Conservation (phyloP, 2,329 filamentous ascomycete genomes). For the Chaetoscypha palmicola region DNA sequence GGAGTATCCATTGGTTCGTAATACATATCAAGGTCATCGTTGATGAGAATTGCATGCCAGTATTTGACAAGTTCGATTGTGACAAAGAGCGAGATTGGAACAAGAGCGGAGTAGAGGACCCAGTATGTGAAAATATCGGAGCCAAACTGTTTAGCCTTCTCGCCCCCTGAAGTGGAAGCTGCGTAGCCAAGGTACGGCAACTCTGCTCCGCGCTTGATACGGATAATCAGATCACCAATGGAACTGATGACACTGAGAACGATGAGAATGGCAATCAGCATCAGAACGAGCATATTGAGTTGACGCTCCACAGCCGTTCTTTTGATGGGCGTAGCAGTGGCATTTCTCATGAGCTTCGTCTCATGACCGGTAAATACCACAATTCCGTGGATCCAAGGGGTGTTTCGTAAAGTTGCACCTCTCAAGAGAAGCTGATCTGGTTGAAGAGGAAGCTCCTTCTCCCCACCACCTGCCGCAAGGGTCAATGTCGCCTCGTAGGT, state of each 20-base stretch:
- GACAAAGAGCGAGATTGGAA: slow-evolving; percentile 96
- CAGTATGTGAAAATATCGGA: slow-evolving; percentile 96
- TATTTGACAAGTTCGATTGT: slow-evolving; percentile 98
- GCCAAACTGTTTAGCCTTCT: slow-evolving; percentile 72
- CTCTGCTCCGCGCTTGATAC: slow-evolving; percentile 53
- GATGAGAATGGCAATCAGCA: slow-evolving; percentile 79
- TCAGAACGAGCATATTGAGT: slow-evolving; percentile 87
- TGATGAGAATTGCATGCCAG: slow-evolving; percentile 95
- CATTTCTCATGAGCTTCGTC: slow-evolving; percentile 98
- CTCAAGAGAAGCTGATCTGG: slow-evolving; percentile 90
- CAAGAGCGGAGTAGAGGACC: slow-evolving; percentile 93
- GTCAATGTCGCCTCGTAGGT: slow-evolving; percentile 96
- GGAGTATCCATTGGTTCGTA: slow-evolving; percentile 93
- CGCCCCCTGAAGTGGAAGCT: slow-evolving; percentile 45
- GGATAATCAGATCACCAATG: slow-evolving; percentile 78
- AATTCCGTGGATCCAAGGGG: slow-evolving; percentile 91
- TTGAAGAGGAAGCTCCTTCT: slow-evolving; percentile 83
- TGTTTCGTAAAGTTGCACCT: slow-evolving; percentile 91
- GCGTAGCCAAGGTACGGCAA: slow-evolving; percentile 69
- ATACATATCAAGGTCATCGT: slow-evolving; percentile 96
- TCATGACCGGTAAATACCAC: slow-evolving; percentile 98
- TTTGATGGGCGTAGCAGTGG: slow-evolving; percentile 94
- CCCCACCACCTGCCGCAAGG: slow-evolving; percentile 80
- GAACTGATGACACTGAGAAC: slow-evolving; percentile 83
- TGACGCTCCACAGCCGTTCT: slow-evolving; percentile 91